phyloP scores from a whole-genome alignment of 805 yeast species.

The Pichia sporocuriosa region DNA sequence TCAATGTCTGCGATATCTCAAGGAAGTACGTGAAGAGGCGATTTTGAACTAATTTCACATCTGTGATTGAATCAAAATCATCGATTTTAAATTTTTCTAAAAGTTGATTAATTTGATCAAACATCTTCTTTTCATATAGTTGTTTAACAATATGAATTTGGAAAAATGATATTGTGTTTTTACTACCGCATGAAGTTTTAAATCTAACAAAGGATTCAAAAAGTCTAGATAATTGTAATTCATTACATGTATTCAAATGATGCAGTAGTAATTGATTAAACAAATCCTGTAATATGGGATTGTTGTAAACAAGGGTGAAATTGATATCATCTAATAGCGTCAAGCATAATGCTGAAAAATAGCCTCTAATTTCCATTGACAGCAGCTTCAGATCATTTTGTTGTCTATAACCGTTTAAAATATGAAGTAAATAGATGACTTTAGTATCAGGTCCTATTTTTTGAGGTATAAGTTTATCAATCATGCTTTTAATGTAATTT shows the following conservation, averaged over 20 bases:
- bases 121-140: constrained; percentile 6
- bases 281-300: background rate
- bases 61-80: constrained; percentile 13
- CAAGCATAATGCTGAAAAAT: background rate
- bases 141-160: constrained; percentile 8
- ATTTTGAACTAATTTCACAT: constrained; percentile 5
- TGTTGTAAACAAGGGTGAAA: constrained; percentile 1
- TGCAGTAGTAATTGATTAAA: constrained; percentile 7
- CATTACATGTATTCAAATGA: constrained; percentile 4
- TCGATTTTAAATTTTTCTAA: constrained; percentile 1
- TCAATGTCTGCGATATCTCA: constrained; percentile 16
- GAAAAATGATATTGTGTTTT: constrained; percentile 6
- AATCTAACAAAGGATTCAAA: constrained; percentile 1
- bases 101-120: constrained; percentile 5
- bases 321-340: constrained; percentile 5
- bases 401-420: constrained; percentile 2
- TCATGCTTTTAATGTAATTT: background rate
- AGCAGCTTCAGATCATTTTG: background rate
- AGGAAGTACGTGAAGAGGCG: constrained; percentile 17
- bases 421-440: constrained; percentile 3
- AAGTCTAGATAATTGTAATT: constrained; percentile 1
- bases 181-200: background rate
- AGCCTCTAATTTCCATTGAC: background rate
- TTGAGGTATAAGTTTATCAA: background rate
- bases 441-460: background rate